These are phyloP conservation scores for Fusarium heterosporum DNA, from an alignment of 2,329 filamentous ascomycete species.

Conservation along the genomic window DNA sequence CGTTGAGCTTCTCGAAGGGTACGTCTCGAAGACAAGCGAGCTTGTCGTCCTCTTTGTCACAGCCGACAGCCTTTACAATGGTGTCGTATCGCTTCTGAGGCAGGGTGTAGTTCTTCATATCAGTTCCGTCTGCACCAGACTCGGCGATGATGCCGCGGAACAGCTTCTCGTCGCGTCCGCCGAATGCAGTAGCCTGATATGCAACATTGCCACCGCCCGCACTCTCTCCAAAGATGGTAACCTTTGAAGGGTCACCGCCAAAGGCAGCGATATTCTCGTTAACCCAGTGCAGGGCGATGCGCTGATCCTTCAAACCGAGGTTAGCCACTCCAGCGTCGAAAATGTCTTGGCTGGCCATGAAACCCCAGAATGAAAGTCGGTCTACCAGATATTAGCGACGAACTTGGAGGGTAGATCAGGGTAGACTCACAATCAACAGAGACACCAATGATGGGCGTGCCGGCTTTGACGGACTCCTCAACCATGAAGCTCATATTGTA, in stretches of 20 bases:
- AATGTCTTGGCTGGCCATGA: slow-evolving; percentile 59
- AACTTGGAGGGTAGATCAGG: accelerated
- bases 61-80: slow-evolving; percentile 43
- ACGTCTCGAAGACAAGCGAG: slow-evolving; percentile 49
- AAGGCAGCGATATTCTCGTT: slow-evolving; percentile 59
- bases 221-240: slow-evolving; percentile 59
- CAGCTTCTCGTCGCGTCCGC: slow-evolving; percentile 64
- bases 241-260: slow-evolving; percentile 58
- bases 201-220: slow-evolving; percentile 63
- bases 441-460: slow-evolving; percentile 39
- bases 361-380: slow-evolving; percentile 55
- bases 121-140: slow-evolving; percentile 55
- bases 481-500: slow-evolving; percentile 73
- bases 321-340: slow-evolving; percentile 53
- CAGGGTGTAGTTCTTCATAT: slow-evolving; percentile 34
- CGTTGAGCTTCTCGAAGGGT: slow-evolving; percentile 38
- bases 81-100: slow-evolving; percentile 36
- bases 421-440: slow-evolving; percentile 35
- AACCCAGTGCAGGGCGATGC: slow-evolving; percentile 62
- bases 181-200: slow-evolving; percentile 62
- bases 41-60: slow-evolving; percentile 37
- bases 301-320: slow-evolving; percentile 63
- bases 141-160: slow-evolving; percentile 66
- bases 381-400: slow-evolving; percentile 3
- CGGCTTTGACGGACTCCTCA: slow-evolving; percentile 50